Conservation (phyloP, 2,329 filamentous ascomycete species). For the Magnaporthales sp. region DNA sequence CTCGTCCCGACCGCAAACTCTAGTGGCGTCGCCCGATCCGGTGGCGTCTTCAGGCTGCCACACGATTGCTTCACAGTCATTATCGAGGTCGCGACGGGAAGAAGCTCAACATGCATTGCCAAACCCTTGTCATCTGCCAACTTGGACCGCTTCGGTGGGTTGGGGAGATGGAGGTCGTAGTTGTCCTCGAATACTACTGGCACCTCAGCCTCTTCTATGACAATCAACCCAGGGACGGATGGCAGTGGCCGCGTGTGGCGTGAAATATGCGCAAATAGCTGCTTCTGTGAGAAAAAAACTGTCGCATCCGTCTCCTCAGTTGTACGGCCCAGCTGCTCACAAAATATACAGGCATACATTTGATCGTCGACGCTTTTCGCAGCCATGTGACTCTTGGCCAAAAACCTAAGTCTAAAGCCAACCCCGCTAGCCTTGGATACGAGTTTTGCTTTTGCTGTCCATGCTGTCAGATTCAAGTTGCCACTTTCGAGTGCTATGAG, state of each 20-base stretch:
- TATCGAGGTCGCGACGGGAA: slow-evolving; percentile 35
- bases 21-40: slow-evolving; percentile 13
- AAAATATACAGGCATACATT: slow-evolving; percentile 47
- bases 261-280: slow-evolving; percentile 43
- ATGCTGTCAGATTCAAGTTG: slow-evolving; percentile 18
- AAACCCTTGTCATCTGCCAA: background rate
- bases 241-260: slow-evolving; percentile 46
- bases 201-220: slow-evolving; percentile 33
- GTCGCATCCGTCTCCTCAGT: slow-evolving; percentile 46
- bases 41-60: slow-evolving; percentile 25
- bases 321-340: slow-evolving; percentile 38
- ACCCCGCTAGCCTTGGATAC: slow-evolving; percentile 29
- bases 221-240: slow-evolving; percentile 34
- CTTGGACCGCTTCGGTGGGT: slow-evolving; percentile 27
- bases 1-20: slow-evolving; percentile 31
- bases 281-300: slow-evolving; percentile 44
- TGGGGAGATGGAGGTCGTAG: slow-evolving; percentile 42
- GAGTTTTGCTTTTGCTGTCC: slow-evolving; percentile 16
- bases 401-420: slow-evolving; percentile 42
- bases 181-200: slow-evolving; percentile 34
- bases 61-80: slow-evolving; percentile 39
- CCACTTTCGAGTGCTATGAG: slow-evolving; percentile 24
- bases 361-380: slow-evolving; percentile 42
- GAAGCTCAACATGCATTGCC: slow-evolving; percentile 17
- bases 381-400: slow-evolving; percentile 46